phyloP scores from a whole-genome alignment of 495 filamentous ascomycete species.

The Aeminium ludgeri region DNA sequence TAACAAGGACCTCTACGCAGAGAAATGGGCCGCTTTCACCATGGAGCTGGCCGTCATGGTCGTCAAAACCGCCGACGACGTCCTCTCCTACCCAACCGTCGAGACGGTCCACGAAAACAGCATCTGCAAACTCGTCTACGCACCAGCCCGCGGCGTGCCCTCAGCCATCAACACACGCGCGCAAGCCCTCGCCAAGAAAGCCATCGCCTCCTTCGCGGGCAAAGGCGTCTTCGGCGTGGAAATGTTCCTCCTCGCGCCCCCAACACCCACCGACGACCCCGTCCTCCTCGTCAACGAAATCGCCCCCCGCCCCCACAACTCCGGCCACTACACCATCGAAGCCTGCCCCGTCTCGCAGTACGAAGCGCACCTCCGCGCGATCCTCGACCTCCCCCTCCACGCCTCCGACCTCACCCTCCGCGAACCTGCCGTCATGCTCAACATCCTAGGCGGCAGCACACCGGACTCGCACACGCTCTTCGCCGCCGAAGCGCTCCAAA shows the following conservation, averaged over 20 bases:
- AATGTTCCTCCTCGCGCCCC: constrained; percentile 81
- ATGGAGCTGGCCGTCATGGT: constrained; percentile 92
- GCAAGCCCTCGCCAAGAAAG: constrained; percentile 59
- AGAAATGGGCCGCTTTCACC: constrained; percentile 75
- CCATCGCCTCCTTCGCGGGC: constrained; percentile 64
- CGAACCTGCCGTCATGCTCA: constrained; percentile 75
- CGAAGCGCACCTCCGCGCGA: constrained; percentile 73
- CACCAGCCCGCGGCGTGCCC: constrained; percentile 60
- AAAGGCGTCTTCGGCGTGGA: constrained; percentile 93
- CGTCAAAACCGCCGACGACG: constrained; percentile 66
- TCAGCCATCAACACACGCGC: constrained; percentile 44
- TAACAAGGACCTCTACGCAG: constrained; percentile 63
- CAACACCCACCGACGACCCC: too few relatives aligned
- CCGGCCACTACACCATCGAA: constrained; percentile 94
- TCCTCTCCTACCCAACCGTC: constrained; percentile 70
- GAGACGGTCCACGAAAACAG: constrained; percentile 92
- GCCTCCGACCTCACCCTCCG: constrained; percentile 39
- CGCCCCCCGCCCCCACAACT: constrained; percentile 91
- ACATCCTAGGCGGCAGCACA: constrained; percentile 69
- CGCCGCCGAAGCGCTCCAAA: constrained; percentile 44
- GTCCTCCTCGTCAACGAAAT: constrained; percentile 75
- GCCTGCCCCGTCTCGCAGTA: constrained; percentile 81
- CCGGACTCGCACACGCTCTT: constrained; percentile 53
- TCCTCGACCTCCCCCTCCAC: constrained; percentile 61
- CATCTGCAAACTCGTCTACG: constrained; percentile 86